phyloP scores from a whole-genome alignment of 1,284 basidiomycete species.

The Ganoderma lingzhi region DNA sequence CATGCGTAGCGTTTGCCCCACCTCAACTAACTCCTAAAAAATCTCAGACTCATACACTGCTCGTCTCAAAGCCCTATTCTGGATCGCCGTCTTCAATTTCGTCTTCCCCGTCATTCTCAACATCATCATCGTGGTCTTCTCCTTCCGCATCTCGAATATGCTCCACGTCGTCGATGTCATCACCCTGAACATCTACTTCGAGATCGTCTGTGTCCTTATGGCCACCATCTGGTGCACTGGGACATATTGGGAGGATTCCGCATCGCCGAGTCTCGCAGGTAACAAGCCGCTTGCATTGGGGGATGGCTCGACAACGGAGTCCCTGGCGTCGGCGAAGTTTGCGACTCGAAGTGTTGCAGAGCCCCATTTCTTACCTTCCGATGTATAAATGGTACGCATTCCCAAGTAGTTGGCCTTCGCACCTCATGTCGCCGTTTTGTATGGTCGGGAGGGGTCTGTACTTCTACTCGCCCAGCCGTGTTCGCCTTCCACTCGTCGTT shows the following conservation, averaged over 20 bases:
- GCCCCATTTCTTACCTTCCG: not conserved
- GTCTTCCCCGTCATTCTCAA: slow-evolving; percentile 41
- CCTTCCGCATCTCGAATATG: slow-evolving; percentile 16
- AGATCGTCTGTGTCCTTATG: slow-evolving; percentile 35
- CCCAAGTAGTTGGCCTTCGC: no score
- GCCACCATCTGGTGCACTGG: not conserved
- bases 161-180: slow-evolving; percentile 23
- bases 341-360: not conserved
- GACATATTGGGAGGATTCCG: no score
- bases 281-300: no score
- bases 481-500: no score
- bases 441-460: no score
- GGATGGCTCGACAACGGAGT: not conserved
- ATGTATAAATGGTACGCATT: not conserved
- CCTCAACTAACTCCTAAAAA: slow-evolving; percentile 22
- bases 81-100: slow-evolving; percentile 42
- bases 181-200: slow-evolving; percentile 29
- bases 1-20: no score
- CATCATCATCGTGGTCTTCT: slow-evolving; percentile 33
- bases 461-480: no score
- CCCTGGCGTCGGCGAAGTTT: not conserved
- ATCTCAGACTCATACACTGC: not conserved
- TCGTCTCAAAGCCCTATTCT: slow-evolving; percentile 35
- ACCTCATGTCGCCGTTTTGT: no score
- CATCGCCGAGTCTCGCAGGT: no score